A percentile compares a stretch with the other conserved stretches of the same genome.
phyloP scores from a whole-genome alignment of 352 stramenopile genomes.

The Thraustochytrium sp. region DNA sequence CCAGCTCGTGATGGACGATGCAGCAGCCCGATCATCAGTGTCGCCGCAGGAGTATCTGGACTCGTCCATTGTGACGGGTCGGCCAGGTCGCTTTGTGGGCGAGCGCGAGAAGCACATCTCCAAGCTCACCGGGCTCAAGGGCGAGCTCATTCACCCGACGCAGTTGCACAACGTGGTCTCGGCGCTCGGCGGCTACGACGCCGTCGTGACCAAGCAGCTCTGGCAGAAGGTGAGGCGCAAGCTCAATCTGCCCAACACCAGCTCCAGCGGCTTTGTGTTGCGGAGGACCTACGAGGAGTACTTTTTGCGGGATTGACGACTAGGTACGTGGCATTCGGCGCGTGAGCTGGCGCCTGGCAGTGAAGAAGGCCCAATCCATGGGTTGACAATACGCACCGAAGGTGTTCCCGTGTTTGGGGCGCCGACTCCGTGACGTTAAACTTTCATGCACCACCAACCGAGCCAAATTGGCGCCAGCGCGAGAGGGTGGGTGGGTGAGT shows the following conservation, averaged over 20 bases:
- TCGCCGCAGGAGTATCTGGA: conserved; percentile 3
- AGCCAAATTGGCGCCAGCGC: not conserved
- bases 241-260: conserved; percentile 13
- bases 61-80: not conserved
- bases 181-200: conserved; percentile 1
- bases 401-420: not conserved
- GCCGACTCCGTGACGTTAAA: not conserved
- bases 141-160: conserved; percentile 7
- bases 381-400: conserved; percentile 37
- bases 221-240: conserved; percentile 14
- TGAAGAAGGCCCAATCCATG: conserved; percentile 19
- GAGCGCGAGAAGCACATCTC: conserved; percentile 6
- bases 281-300: conserved; percentile 34
- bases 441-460: conserved; percentile 41
- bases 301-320: not conserved
- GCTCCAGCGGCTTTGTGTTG: conserved; percentile 8
- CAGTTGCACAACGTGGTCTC: conserved; percentile 22
- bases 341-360: not conserved
- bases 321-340: not conserved
- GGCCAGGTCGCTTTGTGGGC: not conserved
- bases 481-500: not conserved
- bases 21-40: not conserved
- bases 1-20: not conserved
- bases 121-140: conserved; percentile 24
- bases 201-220: conserved; percentile 4